Evolutionary conservation across 2,329 filamentous ascomycete species (phyloP).

Genomic region (Sporothrix curviconia): DNA sequence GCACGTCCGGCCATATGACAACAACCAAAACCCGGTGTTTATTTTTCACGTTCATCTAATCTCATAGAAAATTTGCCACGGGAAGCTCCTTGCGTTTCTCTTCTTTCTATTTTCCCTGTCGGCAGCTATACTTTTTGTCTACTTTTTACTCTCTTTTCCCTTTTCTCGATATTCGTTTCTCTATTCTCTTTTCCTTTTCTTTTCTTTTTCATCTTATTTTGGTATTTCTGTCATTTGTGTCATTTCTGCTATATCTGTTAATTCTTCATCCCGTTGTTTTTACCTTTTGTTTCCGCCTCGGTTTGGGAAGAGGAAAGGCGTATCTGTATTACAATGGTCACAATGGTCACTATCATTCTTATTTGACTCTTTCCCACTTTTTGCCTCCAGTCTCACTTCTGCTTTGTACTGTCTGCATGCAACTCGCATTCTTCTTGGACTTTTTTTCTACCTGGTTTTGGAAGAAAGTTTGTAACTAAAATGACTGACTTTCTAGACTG

Average conservation of each 20-base stretch:
- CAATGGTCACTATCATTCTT: not conserved
- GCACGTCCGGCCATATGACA: not conserved
- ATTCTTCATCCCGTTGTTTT: not conserved
- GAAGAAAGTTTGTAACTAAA: too few species aligned
- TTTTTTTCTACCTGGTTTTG: too few species aligned
- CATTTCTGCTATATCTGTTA: too few species aligned
- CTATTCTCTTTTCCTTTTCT: not conserved
- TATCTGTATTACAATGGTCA: too few species aligned
- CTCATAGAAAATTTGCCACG: too few species aligned
- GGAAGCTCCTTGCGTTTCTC: not conserved
- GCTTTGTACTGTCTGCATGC: too few species aligned
- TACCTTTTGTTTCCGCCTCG: conserved; percentile 4
- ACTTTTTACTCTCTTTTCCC: not conserved
- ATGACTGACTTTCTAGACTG: too few species aligned
- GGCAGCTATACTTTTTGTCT: too few species aligned
- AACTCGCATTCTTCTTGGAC: too few species aligned
- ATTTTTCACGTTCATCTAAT: too few species aligned
- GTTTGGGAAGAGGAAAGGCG: conserved; percentile 16
- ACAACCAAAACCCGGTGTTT: not conserved
- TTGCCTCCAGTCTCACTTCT: not conserved
- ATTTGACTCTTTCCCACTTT: not conserved
- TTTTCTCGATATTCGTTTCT: not conserved
- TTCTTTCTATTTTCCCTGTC: not conserved
- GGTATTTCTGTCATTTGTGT: not conserved
- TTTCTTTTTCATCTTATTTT: not conserved